Base-by-base conservation (phyloP, 345 rosid genomes). In the Dovyalis caffra region DNA sequence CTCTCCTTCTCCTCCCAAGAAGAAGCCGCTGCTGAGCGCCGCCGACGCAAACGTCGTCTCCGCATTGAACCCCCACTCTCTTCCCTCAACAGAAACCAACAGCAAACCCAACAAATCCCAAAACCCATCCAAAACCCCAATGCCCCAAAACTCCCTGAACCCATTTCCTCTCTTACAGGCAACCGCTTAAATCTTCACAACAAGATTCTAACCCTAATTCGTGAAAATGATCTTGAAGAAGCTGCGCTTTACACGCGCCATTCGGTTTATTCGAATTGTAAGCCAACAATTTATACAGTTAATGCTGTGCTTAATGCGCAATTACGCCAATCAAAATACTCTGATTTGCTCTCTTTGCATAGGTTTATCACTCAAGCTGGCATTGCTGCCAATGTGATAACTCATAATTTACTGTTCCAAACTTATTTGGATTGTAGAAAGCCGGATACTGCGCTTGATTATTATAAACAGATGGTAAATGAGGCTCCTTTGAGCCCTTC, bases 21-120 rank as follows among this genome's bases (percentile, higher is more conserved):
- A 80, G 99, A 95, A 66, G 98, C 98, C 10, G 97, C 95, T 0
- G 97, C 99, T 0, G 97, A 91, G 35, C 95, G 97, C 63, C 97
- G 98, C 37, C 97, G 92, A 32, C 90, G 97, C 68, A 92, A 91
- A 82, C 93, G 97, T 70, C 94, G 90, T 38, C 90, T 85, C 64
- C 97, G 95, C 66, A 86, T 92, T 79, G 93, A 92, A 70, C n/a
- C n/a, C n/a, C n/a, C n/a, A n/a, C n/a, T n/a, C n/a, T n/a, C n/a
- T n/a, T n/a, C n/a, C n/a, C n/a, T n/a, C n/a, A n/a, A n/a, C n/a
- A n/a, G n/a, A n/a, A n/a, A n/a, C n/a, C n/a, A n/a, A n/a, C n/a
- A n/a, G n/a, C n/a, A n/a, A n/a, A n/a, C n/a, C n/a, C n/a, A 76
- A 1, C 84, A 76, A 11, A 84, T 77, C 21, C 80, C 87, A 1